Evolutionary conservation across 208 protist species (phyloP), one percentile per base, ranked within the genome.

Genomic region (Herpetomonas samuelpessoai): DNA sequence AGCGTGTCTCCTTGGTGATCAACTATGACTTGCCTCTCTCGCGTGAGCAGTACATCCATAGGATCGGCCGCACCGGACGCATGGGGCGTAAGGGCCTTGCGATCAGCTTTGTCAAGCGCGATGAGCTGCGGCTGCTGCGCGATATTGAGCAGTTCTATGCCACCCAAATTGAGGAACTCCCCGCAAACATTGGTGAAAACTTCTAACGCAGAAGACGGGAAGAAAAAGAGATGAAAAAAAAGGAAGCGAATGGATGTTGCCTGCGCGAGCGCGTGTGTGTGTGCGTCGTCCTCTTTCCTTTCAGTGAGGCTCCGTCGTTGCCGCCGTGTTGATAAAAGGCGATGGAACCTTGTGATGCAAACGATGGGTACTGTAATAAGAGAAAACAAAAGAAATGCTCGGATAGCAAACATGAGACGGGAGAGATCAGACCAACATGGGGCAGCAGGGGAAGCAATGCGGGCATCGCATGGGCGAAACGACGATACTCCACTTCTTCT

Each of bases 41-140:
- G 46, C 80, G 88, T 63, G 94, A 98, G 79, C 70, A 97, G 82
- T 96, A 95, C 69, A 92, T 98, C 70, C 91, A 97, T 66, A 74
- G 97, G 45, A 99, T 99, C 57, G 98, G 98, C 31, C 90, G 98
- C 57, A 97, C 93, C 1, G 98, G 97, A 41, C 92, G 98, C 56
- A 99, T 98, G 71, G 98, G 98, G 2, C 79, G 98, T 39, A 99
- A 98, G 49, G 98, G 98, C 52, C 71, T 99, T 14, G 98, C 98
- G 48, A 99, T 99, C 74, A 99, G 98, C 57, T 99, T 99, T 66
- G 89, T 99, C 16, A 98, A 96, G 55, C 81, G 75, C 18, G 97
- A 99, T 60, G 83, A 96, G 65, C 71, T 97, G 48, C 71, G 86
- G 22, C 77, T 93, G 44, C 74, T 99, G 46, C 78, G 86, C 19